Evolutionary conservation across 306 rosid genomes (phyloP).

Genomic region (Elaeagnus macrophylla): DNA sequence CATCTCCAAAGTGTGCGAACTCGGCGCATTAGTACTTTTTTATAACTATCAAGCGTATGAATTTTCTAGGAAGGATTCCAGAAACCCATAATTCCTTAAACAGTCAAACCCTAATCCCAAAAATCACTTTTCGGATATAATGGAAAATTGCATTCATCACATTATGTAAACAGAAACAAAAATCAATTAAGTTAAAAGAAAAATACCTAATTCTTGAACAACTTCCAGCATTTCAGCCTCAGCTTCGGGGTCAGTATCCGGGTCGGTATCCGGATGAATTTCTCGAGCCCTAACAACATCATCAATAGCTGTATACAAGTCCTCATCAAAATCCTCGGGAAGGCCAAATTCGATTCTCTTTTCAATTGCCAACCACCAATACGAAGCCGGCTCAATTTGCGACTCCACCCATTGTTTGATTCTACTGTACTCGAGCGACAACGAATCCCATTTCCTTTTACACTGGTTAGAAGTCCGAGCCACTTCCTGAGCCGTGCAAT

Average conservation of each 20-base stretch:
- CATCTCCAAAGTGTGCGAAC: too few species aligned
- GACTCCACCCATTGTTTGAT: conserved; percentile 22
- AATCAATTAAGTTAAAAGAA: background rate
- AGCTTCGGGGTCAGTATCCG: conserved; percentile 32
- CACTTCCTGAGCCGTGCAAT: conserved; percentile 53
- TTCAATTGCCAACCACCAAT: conserved; percentile 23
- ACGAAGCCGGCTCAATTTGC: conserved; percentile 13
- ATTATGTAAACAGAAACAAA: too few species aligned
- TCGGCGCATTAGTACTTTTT: too few species aligned
- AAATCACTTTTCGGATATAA: too few species aligned
- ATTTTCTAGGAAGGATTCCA: too few species aligned
- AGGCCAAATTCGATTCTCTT: conserved; percentile 31
- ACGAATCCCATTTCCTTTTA: conserved; percentile 59
- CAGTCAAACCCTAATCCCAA: too few species aligned
- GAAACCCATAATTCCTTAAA: too few species aligned
- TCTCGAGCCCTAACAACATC: conserved; percentile 33
- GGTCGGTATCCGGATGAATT: conserved; percentile 37
- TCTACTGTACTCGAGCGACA: conserved; percentile 22
- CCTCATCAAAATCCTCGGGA: conserved; percentile 44
- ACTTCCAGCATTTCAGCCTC: conserved; percentile 26
- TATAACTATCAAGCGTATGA: too few species aligned
- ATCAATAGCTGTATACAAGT: conserved; percentile 37
- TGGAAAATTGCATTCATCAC: too few species aligned
- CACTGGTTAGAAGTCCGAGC: conserved; percentile 45
- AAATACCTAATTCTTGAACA: conserved; percentile 44